Base-by-base conservation (phyloP, 768 basidiomycete species). In the Rhodotorula diobovata region DNA sequence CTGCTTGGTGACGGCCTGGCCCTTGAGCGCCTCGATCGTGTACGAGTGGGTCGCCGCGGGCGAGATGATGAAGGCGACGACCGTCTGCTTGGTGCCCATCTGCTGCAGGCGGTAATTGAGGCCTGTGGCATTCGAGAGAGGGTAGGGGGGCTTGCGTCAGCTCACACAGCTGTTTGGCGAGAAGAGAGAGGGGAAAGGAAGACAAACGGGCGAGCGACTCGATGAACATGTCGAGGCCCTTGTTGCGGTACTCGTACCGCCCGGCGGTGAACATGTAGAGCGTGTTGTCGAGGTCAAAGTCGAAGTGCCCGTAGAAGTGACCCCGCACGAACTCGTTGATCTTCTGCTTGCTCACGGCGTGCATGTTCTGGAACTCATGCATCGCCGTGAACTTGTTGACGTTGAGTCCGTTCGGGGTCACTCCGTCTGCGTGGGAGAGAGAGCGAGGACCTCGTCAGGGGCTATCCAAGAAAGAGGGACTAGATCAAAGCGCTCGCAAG, bases 201-300 rank as follows among this genome's bases (percentile, higher is more conserved):
- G 35, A 59, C 82, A 76, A 62, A 79, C 95, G 91, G 39, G 95
- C 96, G 67, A 99, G 87, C 28, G 89, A 85, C 82, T 99, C 96
- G 76, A 99, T 95, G 80, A 97, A 99, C 95, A 99, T 96, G 80
- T 99, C 96, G 41, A 98, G 93, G 66, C 96, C 96, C 83, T 99
- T 99, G 84, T 99, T 99, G 53, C 96, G 86, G 81, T 96, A 99
- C 81, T 99, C 96, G 81, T 99, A 99, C 55, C 96, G 87, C 53
- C 96, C 96, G n/a, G 96, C 96, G 25, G 93, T 98, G 82, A 99
- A 99, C 86, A 97, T 88, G 90, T 96, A 82, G 53, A 83, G 76
- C 21, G 81, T 82, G 79, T 83, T 82, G 63, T 79, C 78, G 53
- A 98, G 85, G 81, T 97, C 92, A 78, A 98, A 97, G 79, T 98